A percentile compares a stretch with the other conserved stretches of the same genome.
Conservation (phyloP, 495 filamentous ascomycete genomes). For the Xylaria scruposa region DNA sequence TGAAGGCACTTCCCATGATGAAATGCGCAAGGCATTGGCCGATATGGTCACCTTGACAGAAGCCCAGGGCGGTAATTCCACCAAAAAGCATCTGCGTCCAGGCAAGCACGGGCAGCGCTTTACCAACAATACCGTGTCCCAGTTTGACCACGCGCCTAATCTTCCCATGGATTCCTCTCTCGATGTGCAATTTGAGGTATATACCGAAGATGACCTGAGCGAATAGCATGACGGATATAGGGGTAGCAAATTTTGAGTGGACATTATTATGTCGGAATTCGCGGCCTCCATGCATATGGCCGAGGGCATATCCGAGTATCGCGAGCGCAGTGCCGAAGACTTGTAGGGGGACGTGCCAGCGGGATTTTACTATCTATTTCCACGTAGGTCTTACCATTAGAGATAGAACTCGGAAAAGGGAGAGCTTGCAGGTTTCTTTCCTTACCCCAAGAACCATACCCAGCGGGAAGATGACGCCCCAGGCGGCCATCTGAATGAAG, state of each 20-base stretch:
- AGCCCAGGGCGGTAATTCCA: conserved; percentile 91
- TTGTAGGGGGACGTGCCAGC: conserved; percentile 95
- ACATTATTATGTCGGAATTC: conserved; percentile 80
- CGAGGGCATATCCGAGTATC: conserved; percentile 85
- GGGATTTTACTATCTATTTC: conserved; percentile 78
- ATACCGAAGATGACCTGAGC: conserved; percentile 80
- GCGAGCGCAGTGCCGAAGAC: conserved; percentile 75
- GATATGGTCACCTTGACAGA: conserved; percentile 88
- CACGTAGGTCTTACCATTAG: background rate
- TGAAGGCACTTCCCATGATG: conserved; percentile 98
- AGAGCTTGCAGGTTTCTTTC: conserved; percentile 24
- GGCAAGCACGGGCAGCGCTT: conserved; percentile 80
- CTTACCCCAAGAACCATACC: conserved; percentile 95
- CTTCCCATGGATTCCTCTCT: conserved; percentile 78
- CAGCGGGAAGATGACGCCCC: conserved; percentile 89
- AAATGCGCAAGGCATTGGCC: conserved; percentile 97
- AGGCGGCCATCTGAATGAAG: conserved; percentile 82
- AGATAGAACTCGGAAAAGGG: conserved; percentile 9
- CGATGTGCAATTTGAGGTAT: conserved; percentile 89
- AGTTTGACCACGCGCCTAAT: conserved; percentile 75
- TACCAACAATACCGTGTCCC: conserved; percentile 82
- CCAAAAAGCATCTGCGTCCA: conserved; percentile 99
- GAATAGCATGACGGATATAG: conserved; percentile 78
- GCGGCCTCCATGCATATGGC: conserved; percentile 87
- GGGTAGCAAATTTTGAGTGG: conserved; percentile 80